A percentile compares a stretch with the other conserved stretches of the same genome.
phyloP scores from a whole-genome alignment of 2,329 filamentous ascomycete species.

The Cladosporium sp. region DNA sequence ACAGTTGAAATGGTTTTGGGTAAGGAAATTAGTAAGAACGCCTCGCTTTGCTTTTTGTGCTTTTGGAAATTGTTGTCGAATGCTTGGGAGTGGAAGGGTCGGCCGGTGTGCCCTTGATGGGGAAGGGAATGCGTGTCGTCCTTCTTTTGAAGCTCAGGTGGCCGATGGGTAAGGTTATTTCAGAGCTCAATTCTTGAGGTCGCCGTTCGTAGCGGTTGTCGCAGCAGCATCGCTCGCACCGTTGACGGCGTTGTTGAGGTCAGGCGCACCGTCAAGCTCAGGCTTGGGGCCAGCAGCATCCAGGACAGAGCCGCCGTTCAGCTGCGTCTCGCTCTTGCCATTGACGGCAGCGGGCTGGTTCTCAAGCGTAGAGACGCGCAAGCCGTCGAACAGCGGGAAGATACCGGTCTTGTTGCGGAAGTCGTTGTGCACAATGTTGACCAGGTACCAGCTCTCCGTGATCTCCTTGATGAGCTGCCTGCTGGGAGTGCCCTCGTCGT shows the following conservation, averaged over 20 bases:
- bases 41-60: not conserved
- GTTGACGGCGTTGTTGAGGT: slow-evolving; percentile 26
- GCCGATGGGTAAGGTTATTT: not conserved
- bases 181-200: slow-evolving; percentile 21
- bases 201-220: slow-evolving; percentile 16
- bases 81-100: too few species aligned
- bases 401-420: slow-evolving; percentile 80
- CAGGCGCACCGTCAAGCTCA: slow-evolving; percentile 26
- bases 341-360: slow-evolving; percentile 2
- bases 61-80: too few species aligned
- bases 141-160: not conserved
- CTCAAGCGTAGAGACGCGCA: slow-evolving; percentile 34
- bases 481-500: slow-evolving; percentile 68
- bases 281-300: slow-evolving; percentile 15
- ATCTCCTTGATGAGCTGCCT: slow-evolving; percentile 72
- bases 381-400: slow-evolving; percentile 76
- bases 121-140: not conserved
- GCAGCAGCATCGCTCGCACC: slow-evolving; percentile 21
- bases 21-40: slow-evolving; percentile 11
- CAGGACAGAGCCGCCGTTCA: slow-evolving; percentile 8
- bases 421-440: slow-evolving; percentile 98
- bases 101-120: too few species aligned
- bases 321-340: slow-evolving; percentile 7
- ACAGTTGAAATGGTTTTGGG: slow-evolving; percentile 12
- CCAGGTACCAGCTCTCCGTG: slow-evolving; percentile 85